phyloP scores from a whole-genome alignment of 2,329 filamentous ascomycete species.

The Sclerotiophoma versabilis region DNA sequence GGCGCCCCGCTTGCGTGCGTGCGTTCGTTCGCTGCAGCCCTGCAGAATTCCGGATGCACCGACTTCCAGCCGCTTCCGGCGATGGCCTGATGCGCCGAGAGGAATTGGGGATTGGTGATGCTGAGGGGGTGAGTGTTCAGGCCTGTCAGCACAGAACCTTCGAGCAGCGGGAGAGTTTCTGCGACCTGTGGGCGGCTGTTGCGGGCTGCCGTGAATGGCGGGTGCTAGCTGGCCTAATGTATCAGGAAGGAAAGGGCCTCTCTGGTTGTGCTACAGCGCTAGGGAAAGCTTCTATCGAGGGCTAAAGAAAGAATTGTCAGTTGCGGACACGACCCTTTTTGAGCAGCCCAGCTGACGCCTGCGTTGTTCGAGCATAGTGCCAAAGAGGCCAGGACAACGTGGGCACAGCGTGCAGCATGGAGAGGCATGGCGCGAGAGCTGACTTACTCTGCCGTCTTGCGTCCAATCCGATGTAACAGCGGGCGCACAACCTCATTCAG shows the following conservation, averaged over 20 bases:
- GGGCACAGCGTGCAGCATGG: conserved; percentile 22
- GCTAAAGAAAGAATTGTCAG: conserved; percentile 36
- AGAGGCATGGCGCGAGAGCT: conserved; percentile 25
- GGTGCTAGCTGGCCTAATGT: conserved; percentile 23
- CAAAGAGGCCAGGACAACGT: conserved; percentile 22
- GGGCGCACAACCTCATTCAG: conserved; percentile 13
- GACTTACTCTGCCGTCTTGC: conserved; percentile 27
- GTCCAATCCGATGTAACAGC: conserved; percentile 24
- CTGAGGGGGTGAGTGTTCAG: conserved; percentile 21
- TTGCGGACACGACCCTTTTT: conserved; percentile 27
- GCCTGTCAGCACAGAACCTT: conserved; percentile 4
- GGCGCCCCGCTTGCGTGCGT: conserved; percentile 35
- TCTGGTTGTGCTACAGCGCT: conserved; percentile 25
- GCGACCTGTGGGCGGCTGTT: conserved; percentile 4
- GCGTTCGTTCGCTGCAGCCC: conserved; percentile 23
- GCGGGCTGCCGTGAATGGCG: conserved; percentile 8
- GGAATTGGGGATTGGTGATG: conserved; percentile 23
- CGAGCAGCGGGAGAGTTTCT: neutral
- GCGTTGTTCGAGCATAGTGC: conserved; percentile 29
- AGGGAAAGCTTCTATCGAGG: conserved; percentile 28
- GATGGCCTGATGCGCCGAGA: conserved; percentile 31
- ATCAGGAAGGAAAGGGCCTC: conserved; percentile 17
- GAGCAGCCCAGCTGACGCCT: conserved; percentile 27
- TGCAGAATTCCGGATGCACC: conserved; percentile 30
- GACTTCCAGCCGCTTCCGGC: conserved; percentile 36